A percentile compares a stretch with the other conserved stretches of the same genome.
Evolutionary conservation across 768 basidiomycete species (phyloP).

Genomic region (Trametes gibbosa): DNA sequence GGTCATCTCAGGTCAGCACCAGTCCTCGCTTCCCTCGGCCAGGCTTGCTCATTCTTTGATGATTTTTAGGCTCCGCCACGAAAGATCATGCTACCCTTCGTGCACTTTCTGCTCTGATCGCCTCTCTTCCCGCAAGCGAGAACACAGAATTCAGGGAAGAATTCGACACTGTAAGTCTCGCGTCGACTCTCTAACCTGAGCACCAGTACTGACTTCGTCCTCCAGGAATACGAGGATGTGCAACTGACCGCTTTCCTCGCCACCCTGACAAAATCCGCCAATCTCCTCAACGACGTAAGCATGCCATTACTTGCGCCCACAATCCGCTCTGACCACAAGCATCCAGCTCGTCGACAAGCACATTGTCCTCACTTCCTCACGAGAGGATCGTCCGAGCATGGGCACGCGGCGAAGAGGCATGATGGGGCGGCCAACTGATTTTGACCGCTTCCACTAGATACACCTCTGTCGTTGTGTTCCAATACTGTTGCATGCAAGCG

Average conservation of each 20-base stretch:
- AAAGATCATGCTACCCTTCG: conserved; percentile 82
- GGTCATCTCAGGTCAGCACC: conserved; percentile 64
- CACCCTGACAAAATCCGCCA: conserved; percentile 84
- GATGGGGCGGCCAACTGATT: conserved; percentile 42
- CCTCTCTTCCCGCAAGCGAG: conserved; percentile 85
- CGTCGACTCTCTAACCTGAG: neutral
- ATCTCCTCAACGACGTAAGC: conserved; percentile 84
- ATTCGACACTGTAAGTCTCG: conserved; percentile 69
- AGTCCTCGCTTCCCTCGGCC: neutral
- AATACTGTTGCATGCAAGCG: neutral
- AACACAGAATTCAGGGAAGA: conserved; percentile 82
- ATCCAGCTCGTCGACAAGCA: conserved; percentile 76
- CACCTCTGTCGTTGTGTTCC: neutral
- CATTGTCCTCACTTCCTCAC: conserved; percentile 52
- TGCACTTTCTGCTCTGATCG: conserved; percentile 80
- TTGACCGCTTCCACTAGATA: conserved; percentile 51
- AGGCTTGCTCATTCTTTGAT: neutral
- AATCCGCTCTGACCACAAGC: conserved; percentile 6
- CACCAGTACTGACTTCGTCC: conserved; percentile 2
- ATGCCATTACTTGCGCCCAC: neutral
- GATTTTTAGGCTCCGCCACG: conserved; percentile 55
- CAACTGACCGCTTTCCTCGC: conserved; percentile 89
- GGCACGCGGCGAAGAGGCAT: conserved; percentile 49
- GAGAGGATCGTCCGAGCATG: conserved; percentile 51
- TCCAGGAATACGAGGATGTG: conserved; percentile 93